These are phyloP conservation scores for Fusarium luffae DNA, from an alignment of 2,329 filamentous ascomycete species.

Conservation along the genomic window DNA sequence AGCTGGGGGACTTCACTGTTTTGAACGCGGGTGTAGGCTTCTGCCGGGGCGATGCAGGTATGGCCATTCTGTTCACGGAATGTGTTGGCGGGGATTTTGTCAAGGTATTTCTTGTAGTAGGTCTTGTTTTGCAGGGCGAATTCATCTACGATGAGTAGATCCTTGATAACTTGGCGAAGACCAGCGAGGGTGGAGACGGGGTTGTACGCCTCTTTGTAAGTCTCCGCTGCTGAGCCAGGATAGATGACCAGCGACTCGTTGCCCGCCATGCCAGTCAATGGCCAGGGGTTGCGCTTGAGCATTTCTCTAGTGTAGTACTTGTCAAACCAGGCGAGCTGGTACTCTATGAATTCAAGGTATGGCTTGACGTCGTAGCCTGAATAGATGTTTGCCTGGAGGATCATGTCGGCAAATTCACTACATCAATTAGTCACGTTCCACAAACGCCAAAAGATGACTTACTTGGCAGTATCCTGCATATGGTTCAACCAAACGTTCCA, in stretches of 20 bases:
- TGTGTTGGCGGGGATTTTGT: neutral
- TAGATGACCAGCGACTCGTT: constrained; percentile 2
- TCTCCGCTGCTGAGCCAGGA: constrained; percentile 12
- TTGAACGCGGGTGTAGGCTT: constrained; percentile 15
- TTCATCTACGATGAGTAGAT: constrained; percentile 1
- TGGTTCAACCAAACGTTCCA: constrained; percentile 21
- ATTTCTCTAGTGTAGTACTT: neutral
- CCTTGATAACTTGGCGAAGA: constrained; percentile 11
- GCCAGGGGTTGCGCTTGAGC: constrained; percentile 11
- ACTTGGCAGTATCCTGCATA: constrained; percentile 14
- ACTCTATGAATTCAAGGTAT: constrained; percentile 8
- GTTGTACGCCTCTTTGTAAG: constrained; percentile 6
- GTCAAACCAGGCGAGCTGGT: constrained; percentile 7
- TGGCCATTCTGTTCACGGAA: constrained; percentile 9
- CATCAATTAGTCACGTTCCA: neutral
- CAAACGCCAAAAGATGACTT: neutral
- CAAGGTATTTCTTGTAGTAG: constrained; percentile 2
- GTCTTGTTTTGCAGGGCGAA: constrained; percentile 8
- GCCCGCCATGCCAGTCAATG: neutral
- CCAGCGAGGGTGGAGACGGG: neutral
- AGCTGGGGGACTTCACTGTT: constrained; percentile 13
- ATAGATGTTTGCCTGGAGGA: constrained; percentile 6
- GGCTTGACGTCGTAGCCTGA: constrained; percentile 6
- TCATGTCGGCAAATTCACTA: constrained; percentile 16
- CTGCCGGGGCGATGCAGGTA: constrained; percentile 1